These are phyloP conservation scores for Cynara cardunculus DNA, from an alignment of 129 eudicot genomes.

Conservation along the genomic window DNA sequence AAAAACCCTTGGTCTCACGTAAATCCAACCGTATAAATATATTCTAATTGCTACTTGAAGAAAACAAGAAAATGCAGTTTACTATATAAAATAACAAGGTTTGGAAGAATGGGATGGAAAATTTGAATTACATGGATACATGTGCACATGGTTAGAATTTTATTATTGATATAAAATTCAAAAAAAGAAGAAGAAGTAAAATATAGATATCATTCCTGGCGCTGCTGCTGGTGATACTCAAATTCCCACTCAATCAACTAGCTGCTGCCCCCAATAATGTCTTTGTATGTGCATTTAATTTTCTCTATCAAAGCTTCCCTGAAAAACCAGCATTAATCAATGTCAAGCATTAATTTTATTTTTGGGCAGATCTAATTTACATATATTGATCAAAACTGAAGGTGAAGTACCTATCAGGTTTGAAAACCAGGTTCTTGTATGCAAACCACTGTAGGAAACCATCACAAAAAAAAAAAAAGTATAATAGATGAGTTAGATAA, in stretches of 20 bases:
- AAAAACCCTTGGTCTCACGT: too few species aligned
- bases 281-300: slow-evolving; percentile 58
- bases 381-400: not conserved
- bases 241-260: slow-evolving; percentile 17
- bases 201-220: not conserved
- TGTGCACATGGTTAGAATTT: slow-evolving; percentile 23
- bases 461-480: not conserved
- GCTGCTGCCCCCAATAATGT: slow-evolving; percentile 63
- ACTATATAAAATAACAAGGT: not conserved
- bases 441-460: slow-evolving; percentile 77
- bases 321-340: slow-evolving; percentile 20
- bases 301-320: slow-evolving; percentile 80
- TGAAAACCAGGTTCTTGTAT: slow-evolving; percentile 71
- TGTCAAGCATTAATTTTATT: not conserved
- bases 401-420: slow-evolving; percentile 70
- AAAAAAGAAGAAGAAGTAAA: not conserved
- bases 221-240: slow-evolving; percentile 7
- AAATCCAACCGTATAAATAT: too few species aligned
- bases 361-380: too few species aligned
- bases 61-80: not conserved
- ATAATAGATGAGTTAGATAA: not conserved
- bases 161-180: slow-evolving; percentile 6
- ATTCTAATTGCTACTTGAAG: not conserved
- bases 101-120: slow-evolving; percentile 1
- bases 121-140: slow-evolving; percentile 13